phyloP scores from a whole-genome alignment of 202 grass and related monocot genomes.

The Brachypodium distachyon region DNA sequence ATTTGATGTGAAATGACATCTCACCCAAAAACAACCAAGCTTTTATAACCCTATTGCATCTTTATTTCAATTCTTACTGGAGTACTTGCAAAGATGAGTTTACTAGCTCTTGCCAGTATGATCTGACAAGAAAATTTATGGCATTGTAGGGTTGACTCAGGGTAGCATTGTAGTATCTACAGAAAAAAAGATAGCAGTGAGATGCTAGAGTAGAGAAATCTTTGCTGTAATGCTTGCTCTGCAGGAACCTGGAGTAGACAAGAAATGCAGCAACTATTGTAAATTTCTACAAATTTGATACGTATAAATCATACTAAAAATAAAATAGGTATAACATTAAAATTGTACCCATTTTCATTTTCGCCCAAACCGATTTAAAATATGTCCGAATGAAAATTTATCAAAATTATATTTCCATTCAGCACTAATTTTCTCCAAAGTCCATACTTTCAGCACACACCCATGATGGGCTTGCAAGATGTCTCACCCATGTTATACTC shows the following conservation, averaged over 20 bases:
- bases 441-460: not conserved
- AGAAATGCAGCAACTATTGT: not conserved
- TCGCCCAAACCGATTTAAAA: not conserved
- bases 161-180: not conserved
- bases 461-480: not conserved
- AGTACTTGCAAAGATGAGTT: not conserved
- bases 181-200: not conserved
- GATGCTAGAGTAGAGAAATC: not conserved
- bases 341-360: not conserved
- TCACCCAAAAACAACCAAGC: conserved; percentile 26
- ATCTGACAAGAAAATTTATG: conserved; percentile 21
- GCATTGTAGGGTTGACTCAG: conserved; percentile 11
- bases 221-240: not conserved
- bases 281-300: not conserved
- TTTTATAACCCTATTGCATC: conserved; percentile 28
- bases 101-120: conserved; percentile 25
- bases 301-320: not conserved
- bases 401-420: not conserved
- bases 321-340: not conserved
- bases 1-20: conserved; percentile 38
- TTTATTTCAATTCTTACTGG: conserved; percentile 27
- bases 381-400: not conserved
- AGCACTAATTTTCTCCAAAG: not conserved
- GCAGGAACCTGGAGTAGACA: not conserved
- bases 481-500: not conserved